These are phyloP conservation scores for Entophlyctis luteolus DNA, from an alignment of 192 early-diverging fungal genomes.

Conservation along the genomic window DNA sequence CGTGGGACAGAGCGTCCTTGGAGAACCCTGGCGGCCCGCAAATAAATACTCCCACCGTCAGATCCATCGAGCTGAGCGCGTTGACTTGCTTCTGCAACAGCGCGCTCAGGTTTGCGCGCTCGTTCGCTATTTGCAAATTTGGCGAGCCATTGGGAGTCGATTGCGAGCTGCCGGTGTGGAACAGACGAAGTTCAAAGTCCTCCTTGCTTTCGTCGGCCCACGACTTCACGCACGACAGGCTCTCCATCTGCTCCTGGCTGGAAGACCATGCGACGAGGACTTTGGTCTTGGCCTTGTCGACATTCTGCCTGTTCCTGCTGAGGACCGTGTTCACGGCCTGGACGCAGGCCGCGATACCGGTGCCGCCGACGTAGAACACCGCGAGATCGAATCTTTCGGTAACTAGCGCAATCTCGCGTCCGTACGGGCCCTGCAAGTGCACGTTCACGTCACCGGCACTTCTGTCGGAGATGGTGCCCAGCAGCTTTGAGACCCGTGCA, in stretches of 20 bases:
- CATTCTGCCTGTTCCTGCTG: neutral
- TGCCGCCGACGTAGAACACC: conserved; percentile 24
- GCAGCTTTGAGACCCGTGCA: too few species aligned
- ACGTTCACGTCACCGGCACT: neutral
- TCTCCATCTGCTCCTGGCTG: neutral
- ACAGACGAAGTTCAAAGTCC: too few species aligned
- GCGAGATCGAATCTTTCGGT: neutral
- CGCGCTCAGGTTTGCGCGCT: neutral
- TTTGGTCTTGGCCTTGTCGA: neutral
- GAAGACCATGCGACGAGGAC: neutral
- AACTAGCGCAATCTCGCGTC: neutral
- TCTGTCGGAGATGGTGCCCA: too few species aligned
- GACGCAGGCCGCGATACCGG: conserved; percentile 1
- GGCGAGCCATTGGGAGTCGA: too few species aligned
- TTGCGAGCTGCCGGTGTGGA: too few species aligned
- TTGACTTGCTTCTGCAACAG: neutral
- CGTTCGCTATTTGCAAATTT: neutral
- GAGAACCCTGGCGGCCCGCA: conserved; percentile 7
- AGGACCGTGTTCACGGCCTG: neutral
- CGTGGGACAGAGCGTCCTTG: neutral
- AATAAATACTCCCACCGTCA: conserved; percentile 13
- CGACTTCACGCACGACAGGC: neutral
- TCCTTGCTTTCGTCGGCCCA: too few species aligned
- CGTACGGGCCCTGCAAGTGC: conserved; percentile 13
- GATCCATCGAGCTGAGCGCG: neutral